Conservation (phyloP, 2,329 filamentous ascomycete genomes). For the Triangularia setosa region DNA sequence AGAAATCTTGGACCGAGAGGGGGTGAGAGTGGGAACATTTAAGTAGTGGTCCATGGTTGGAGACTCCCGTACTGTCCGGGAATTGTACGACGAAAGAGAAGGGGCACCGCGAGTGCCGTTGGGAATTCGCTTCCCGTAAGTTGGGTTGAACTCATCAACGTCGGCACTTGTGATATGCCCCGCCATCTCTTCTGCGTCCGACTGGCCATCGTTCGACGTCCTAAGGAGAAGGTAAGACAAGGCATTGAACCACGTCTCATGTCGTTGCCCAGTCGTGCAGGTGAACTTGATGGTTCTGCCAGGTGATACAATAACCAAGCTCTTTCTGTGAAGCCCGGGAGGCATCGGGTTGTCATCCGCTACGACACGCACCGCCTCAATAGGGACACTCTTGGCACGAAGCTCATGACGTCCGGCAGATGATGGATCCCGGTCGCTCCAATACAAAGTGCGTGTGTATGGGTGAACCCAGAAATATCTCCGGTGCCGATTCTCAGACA, state of each 20-base stretch:
- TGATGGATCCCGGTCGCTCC: constrained; percentile 87
- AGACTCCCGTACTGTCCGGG: constrained; percentile 63
- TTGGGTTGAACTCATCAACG: constrained; percentile 78
- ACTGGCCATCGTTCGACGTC: constrained; percentile 60
- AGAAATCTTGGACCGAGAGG: constrained; percentile 38
- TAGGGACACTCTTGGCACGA: constrained; percentile 81
- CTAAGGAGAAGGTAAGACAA: constrained; percentile 87
- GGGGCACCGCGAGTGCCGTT: constrained; percentile 52
- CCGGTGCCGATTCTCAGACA: constrained; percentile 85
- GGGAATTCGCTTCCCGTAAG: constrained; percentile 41
- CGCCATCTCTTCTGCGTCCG: constrained; percentile 57
- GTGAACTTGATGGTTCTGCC: constrained; percentile 91
- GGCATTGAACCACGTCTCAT: constrained; percentile 98
- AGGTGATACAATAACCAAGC: constrained; percentile 82
- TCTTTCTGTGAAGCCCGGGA: constrained; percentile 91
- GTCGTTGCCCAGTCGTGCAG: constrained; percentile 84
- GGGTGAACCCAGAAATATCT: constrained; percentile 99
- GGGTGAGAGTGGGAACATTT: constrained; percentile 54
- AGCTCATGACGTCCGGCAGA: constrained; percentile 72
- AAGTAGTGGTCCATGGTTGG: constrained; percentile 49
- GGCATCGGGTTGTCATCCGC: constrained; percentile 94
- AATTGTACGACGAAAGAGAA: constrained; percentile 79
- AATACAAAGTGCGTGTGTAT: constrained; percentile 93
- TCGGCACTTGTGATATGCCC: constrained; percentile 58
- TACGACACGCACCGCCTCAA: constrained; percentile 88